Evolutionary conservation across 2,329 filamentous ascomycete species (phyloP).

Genomic region (Pseudogymnoascus sp.): DNA sequence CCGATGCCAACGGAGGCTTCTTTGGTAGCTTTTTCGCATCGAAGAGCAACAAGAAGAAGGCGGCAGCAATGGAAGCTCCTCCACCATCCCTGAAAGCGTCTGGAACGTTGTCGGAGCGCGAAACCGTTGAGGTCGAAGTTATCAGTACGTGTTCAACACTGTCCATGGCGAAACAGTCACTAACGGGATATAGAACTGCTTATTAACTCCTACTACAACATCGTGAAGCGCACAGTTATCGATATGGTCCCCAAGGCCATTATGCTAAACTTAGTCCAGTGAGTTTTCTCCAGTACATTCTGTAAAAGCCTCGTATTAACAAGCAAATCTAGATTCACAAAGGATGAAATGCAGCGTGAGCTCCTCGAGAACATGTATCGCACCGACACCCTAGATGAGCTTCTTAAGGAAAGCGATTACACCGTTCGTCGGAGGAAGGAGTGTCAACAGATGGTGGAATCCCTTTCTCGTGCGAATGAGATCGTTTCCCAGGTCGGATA

Average conservation of each 20-base stretch:
- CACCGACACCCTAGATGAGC: conserved; percentile 77
- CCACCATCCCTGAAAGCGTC: conserved; percentile 90
- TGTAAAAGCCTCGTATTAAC: not conserved
- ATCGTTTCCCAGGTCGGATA: conserved; percentile 72
- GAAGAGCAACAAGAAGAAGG: conserved; percentile 99
- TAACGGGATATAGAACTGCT: conserved; percentile 61
- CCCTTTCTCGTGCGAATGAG: conserved; percentile 78
- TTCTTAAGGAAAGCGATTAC: conserved; percentile 97
- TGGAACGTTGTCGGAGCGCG: conserved; percentile 85
- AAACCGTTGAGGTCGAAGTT: conserved; percentile 92
- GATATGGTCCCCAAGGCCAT: conserved; percentile 99
- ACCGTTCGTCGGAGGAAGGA: conserved; percentile 91
- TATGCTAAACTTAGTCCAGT: conserved; percentile 95
- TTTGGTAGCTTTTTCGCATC: conserved; percentile 98
- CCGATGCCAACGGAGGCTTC: conserved; percentile 64
- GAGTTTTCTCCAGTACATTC: conserved; percentile 35
- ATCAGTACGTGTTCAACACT: conserved; percentile 61
- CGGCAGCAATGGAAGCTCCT: conserved; percentile 97
- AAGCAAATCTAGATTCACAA: conserved; percentile 60
- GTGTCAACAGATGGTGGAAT: conserved; percentile 99
- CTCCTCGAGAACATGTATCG: conserved; percentile 97
- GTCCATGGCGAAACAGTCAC: not conserved
- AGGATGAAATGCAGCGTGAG: conserved; percentile 97
- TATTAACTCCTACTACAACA: conserved; percentile 96
- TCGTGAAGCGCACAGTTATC: conserved; percentile 96